phyloP scores from a whole-genome alignment of 768 basidiomycete species.

The Collybia mongolica region DNA sequence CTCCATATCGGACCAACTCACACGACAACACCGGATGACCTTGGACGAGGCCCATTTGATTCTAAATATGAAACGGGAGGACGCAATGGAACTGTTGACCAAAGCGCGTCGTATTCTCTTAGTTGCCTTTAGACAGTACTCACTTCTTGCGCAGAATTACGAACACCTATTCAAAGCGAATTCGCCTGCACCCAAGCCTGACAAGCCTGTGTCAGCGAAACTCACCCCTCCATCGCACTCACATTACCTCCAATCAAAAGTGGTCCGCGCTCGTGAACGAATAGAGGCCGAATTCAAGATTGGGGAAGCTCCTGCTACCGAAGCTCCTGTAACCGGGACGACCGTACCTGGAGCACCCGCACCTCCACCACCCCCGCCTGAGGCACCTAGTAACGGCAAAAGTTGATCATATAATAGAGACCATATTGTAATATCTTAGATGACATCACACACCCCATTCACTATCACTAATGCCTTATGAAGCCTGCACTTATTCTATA shows the following conservation, averaged over 20 bases:
- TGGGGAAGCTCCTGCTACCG: slow-evolving; percentile 20
- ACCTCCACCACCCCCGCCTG: slow-evolving; percentile 16
- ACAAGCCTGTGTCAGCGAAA: slow-evolving; percentile 45
- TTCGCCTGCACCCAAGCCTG: slow-evolving; percentile 59
- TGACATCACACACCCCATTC: slow-evolving; percentile 9
- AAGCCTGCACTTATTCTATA: not conserved
- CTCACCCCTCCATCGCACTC: slow-evolving; percentile 55
- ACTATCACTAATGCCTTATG: slow-evolving; percentile 10
- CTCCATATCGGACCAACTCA: slow-evolving; percentile 79
- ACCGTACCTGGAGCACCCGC: slow-evolving; percentile 9
- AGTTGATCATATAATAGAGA: slow-evolving; percentile 5
- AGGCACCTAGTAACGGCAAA: slow-evolving; percentile 11
- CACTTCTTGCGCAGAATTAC: slow-evolving; percentile 62
- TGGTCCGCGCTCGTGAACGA: slow-evolving; percentile 91
- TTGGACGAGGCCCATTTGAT: slow-evolving; percentile 94
- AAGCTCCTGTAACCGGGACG: slow-evolving; percentile 1
- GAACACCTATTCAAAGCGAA: slow-evolving; percentile 93
- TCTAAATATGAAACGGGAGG: slow-evolving; percentile 80
- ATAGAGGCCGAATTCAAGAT: slow-evolving; percentile 80
- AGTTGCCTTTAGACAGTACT: not conserved
- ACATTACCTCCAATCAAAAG: slow-evolving; percentile 95
- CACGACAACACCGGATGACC: slow-evolving; percentile 88
- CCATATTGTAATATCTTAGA: slow-evolving; percentile 12
- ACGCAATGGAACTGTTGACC: slow-evolving; percentile 63
- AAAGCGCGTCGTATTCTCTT: slow-evolving; percentile 49